Evolutionary conservation across 495 filamentous ascomycete species (phyloP).

Genomic region (Amorphotheca resinae): DNA sequence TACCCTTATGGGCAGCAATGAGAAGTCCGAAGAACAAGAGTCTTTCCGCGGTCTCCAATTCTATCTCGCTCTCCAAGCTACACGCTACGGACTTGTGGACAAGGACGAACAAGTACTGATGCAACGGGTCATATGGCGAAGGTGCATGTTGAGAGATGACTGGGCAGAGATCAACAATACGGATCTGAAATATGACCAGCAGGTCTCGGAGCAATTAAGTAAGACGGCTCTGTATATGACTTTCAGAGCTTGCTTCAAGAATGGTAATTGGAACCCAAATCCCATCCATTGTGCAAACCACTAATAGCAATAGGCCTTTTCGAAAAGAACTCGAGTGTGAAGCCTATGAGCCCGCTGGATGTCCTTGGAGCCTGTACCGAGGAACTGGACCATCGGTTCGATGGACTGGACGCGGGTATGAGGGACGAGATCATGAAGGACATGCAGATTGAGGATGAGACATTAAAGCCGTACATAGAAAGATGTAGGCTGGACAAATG

Average conservation of each 20-base stretch:
- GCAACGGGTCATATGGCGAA: constrained; percentile 53
- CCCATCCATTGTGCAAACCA: neutral
- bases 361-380: constrained; percentile 27
- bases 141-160: constrained; percentile 50
- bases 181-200: constrained; percentile 27
- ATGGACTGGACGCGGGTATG: constrained; percentile 30
- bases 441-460: constrained; percentile 30
- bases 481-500: constrained; percentile 37
- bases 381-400: constrained; percentile 26
- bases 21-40: constrained; percentile 21
- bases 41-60: constrained; percentile 34
- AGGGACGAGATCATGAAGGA: constrained; percentile 31
- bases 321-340: constrained; percentile 9
- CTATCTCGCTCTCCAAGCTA: constrained; percentile 43
- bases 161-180: constrained; percentile 42
- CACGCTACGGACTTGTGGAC: constrained; percentile 29
- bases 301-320: constrained; percentile 16
- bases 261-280: constrained; percentile 15
- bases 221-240: constrained; percentile 29
- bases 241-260: constrained; percentile 21
- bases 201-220: constrained; percentile 23
- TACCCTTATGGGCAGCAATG: constrained; percentile 43
- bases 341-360: constrained; percentile 26
- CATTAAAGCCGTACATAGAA: constrained; percentile 31
- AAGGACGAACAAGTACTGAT: constrained; percentile 26